Conservation (phyloP, 495 filamentous ascomycete genomes). For the Aspergillus conjunctus region DNA sequence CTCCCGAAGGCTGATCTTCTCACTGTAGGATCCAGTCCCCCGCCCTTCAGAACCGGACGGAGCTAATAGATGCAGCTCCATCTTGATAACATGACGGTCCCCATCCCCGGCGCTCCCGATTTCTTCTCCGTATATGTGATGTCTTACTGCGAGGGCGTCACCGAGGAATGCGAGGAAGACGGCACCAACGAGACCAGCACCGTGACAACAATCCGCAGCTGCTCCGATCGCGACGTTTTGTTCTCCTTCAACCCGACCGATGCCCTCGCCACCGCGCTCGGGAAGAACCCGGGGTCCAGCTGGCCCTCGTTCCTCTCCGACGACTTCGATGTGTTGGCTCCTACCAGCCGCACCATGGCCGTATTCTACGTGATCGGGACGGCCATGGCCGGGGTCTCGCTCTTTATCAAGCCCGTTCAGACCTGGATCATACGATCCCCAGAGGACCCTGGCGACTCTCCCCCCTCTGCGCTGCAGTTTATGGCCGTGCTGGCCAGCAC, state of each 20-base stretch:
- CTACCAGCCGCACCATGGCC: slow-evolving; percentile 17
- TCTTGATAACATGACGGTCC: background rate
- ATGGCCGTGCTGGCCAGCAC: slow-evolving; percentile 9
- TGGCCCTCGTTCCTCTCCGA: slow-evolving; percentile 12
- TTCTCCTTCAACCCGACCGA: slow-evolving; percentile 18
- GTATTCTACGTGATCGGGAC: slow-evolving; percentile 19
- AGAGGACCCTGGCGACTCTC: background rate
- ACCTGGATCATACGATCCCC: background rate
- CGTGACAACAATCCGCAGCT: slow-evolving; percentile 11
- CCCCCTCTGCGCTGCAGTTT: slow-evolving; percentile 1
- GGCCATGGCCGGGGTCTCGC: background rate
- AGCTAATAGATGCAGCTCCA: slow-evolving; percentile 1
- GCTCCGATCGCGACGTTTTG: slow-evolving; percentile 15
- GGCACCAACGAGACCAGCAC: slow-evolving; percentile 3
- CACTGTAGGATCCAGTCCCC: slow-evolving; percentile 7
- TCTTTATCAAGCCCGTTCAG: background rate
- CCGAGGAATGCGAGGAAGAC: slow-evolving; percentile 6
- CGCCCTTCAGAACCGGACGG: background rate
- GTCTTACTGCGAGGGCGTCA: slow-evolving; percentile 18
- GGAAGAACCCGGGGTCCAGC: background rate
- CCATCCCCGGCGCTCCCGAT: slow-evolving; percentile 6
- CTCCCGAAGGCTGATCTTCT: slow-evolving; percentile 15
- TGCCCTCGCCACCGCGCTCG: slow-evolving; percentile 7
- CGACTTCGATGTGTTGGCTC: slow-evolving; percentile 11
- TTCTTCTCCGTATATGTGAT: slow-evolving; percentile 20